Conservation (phyloP, 257 asterid species). For the Rehmannia glutinosa region DNA sequence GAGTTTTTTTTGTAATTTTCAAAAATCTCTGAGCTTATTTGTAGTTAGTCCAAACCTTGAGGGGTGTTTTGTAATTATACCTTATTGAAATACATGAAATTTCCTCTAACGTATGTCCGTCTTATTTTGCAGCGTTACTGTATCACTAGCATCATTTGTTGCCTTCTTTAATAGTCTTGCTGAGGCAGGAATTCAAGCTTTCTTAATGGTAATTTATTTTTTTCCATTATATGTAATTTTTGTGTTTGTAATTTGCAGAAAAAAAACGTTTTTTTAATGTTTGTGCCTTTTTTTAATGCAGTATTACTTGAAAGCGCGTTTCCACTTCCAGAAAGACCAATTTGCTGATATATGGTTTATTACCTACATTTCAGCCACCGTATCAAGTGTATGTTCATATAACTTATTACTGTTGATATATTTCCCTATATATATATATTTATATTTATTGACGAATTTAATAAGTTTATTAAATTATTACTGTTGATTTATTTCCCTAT, state of each 20-base stretch:
- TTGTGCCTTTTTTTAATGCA: constrained; percentile 21
- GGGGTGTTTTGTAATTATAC: too few relatives aligned
- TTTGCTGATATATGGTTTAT: constrained; percentile 58
- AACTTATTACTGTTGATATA: background rate
- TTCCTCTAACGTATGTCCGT: background rate
- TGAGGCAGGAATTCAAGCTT: constrained; percentile 53
- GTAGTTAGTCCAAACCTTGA: too few relatives aligned
- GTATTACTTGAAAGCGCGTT: constrained; percentile 62
- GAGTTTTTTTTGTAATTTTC: too few relatives aligned
- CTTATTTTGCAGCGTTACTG: constrained; percentile 38
- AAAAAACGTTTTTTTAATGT: background rate
- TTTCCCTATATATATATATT: too few relatives aligned
- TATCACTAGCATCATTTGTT: constrained; percentile 44
- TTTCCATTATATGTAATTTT: background rate
- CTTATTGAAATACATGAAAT: too few relatives aligned
- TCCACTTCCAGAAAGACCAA: constrained; percentile 55
- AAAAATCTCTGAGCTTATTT: too few relatives aligned
- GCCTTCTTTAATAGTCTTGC: constrained; percentile 64
- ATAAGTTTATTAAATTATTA: too few relatives aligned
- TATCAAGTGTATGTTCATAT: constrained; percentile 38
- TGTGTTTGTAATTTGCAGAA: background rate
- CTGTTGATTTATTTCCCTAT: background rate
- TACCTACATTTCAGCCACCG: constrained; percentile 46
- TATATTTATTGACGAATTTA: too few relatives aligned
- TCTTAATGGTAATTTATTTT: constrained; percentile 40